Conservation (phyloP, 306 rosid genomes). For the Hippophae rhamnoides region DNA sequence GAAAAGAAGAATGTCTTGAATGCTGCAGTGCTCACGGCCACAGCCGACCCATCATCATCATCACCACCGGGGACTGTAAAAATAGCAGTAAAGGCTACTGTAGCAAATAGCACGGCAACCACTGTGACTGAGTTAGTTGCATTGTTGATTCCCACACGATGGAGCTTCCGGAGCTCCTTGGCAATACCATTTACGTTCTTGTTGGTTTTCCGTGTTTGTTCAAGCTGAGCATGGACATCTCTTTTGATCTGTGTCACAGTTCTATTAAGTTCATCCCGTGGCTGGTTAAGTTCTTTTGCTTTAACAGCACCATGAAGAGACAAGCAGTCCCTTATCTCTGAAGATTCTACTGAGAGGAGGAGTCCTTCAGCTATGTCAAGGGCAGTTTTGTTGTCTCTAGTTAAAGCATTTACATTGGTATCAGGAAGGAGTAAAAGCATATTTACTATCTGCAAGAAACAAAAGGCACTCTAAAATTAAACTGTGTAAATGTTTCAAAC, state of each 20-base stretch:
- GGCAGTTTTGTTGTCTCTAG: slow-evolving; percentile 76
- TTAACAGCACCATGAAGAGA: slow-evolving; percentile 47
- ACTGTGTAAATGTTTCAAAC: too few species aligned
- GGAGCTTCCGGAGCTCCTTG: slow-evolving; percentile 59
- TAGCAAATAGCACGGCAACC: slow-evolving; percentile 78
- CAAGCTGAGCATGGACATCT: slow-evolving; percentile 71
- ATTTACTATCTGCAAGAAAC: slow-evolving; percentile 65
- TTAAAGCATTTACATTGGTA: slow-evolving; percentile 62
- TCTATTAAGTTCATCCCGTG: slow-evolving; percentile 69
- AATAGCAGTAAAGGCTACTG: slow-evolving; percentile 83
- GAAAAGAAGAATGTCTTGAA: slow-evolving; percentile 62
- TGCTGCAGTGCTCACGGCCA: slow-evolving; percentile 30
- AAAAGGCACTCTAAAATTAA: not conserved
- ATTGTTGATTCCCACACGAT: slow-evolving; percentile 63
- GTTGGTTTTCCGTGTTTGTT: slow-evolving; percentile 78
- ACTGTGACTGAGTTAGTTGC: slow-evolving; percentile 84
- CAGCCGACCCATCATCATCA: slow-evolving; percentile 35
- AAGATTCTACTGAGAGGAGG: slow-evolving; percentile 51
- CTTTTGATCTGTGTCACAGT: slow-evolving; percentile 65
- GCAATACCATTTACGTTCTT: slow-evolving; percentile 63
- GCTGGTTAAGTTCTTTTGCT: slow-evolving; percentile 73
- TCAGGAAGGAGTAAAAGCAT: slow-evolving; percentile 46
- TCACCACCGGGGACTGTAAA: slow-evolving; percentile 90
- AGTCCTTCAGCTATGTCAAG: slow-evolving; percentile 82
- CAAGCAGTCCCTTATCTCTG: slow-evolving; percentile 45